Evolutionary conservation across 345 rosid species (phyloP).

Genomic region (Populus ilicifolia): DNA sequence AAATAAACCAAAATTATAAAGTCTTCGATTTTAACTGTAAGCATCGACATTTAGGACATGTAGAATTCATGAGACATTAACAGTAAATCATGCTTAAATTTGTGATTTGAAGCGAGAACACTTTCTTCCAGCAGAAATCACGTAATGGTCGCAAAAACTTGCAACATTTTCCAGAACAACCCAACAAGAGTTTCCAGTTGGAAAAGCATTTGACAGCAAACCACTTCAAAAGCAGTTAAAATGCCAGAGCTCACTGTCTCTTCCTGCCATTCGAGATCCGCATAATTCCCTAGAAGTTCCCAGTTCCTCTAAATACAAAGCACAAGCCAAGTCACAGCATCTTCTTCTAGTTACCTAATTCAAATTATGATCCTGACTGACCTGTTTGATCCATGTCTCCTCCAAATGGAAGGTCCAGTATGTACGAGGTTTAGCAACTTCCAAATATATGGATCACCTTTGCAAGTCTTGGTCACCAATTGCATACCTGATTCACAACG

Average conservation of each 20-base stretch:
- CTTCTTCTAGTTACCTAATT: not conserved
- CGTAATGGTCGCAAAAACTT: too few relatives aligned
- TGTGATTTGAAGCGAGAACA: too few relatives aligned
- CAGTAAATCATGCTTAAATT: too few relatives aligned
- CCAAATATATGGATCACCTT: not conserved
- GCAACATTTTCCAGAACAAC: too few relatives aligned
- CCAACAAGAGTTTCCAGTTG: too few relatives aligned
- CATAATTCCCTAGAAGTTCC: not conserved
- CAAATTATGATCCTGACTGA: not conserved
- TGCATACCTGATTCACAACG: constrained; percentile 35
- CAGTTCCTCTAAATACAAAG: not conserved
- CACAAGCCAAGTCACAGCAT: not conserved
- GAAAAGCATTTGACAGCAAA: too few relatives aligned
- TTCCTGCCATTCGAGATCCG: not conserved
- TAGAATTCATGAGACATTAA: too few relatives aligned
- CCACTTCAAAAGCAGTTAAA: too few relatives aligned
- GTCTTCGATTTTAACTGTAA: too few relatives aligned
- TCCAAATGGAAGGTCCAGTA: not conserved
- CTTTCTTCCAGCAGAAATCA: too few relatives aligned
- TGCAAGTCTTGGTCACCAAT: not conserved
- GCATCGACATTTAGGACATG: too few relatives aligned
- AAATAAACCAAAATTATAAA: too few relatives aligned
- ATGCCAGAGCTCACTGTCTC: not conserved
- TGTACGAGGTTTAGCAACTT: not conserved
- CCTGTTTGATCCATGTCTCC: not conserved